These are phyloP conservation scores for Aspergillus kassunensis DNA, from an alignment of 495 filamentous ascomycete species.

Conservation along the genomic window DNA sequence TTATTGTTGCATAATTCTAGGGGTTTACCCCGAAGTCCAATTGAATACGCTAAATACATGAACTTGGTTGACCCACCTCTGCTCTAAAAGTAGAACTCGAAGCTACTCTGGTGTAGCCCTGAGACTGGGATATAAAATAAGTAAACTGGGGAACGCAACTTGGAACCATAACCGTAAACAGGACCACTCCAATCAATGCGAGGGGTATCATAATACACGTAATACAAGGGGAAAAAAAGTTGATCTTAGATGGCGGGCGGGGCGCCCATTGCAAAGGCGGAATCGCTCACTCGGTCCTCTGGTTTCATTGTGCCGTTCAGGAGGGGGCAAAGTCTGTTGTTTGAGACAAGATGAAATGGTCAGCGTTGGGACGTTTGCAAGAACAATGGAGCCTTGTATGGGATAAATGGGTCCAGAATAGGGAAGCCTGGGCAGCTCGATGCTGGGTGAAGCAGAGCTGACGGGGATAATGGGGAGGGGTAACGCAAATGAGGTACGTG, in stretches of 20 bases:
- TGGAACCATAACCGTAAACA: background rate
- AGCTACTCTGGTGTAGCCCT: too few relatives aligned
- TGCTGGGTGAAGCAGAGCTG: background rate
- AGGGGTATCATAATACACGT: conserved; percentile 11
- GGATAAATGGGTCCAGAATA: background rate
- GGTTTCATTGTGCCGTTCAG: conserved; percentile 82
- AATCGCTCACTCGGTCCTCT: conserved; percentile 55
- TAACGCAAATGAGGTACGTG: background rate
- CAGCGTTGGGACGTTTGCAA: too few relatives aligned
- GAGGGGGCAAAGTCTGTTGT: conserved; percentile 73
- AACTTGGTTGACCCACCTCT: background rate
- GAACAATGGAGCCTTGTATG: background rate
- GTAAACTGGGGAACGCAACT: background rate
- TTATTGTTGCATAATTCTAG: background rate
- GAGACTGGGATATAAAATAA: background rate
- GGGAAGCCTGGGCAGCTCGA: background rate
- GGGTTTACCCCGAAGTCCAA: background rate
- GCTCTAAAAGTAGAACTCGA: too few relatives aligned
- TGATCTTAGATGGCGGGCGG: conserved; percentile 28
- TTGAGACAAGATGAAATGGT: conserved; percentile 4
- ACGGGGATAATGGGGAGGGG: background rate
- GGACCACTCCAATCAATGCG: background rate
- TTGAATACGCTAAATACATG: background rate
- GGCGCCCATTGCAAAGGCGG: conserved; percentile 51
- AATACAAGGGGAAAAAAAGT: background rate